Base-by-base conservation (phyloP, 164 flowering plant species). In the Malania oleifera region DNA sequence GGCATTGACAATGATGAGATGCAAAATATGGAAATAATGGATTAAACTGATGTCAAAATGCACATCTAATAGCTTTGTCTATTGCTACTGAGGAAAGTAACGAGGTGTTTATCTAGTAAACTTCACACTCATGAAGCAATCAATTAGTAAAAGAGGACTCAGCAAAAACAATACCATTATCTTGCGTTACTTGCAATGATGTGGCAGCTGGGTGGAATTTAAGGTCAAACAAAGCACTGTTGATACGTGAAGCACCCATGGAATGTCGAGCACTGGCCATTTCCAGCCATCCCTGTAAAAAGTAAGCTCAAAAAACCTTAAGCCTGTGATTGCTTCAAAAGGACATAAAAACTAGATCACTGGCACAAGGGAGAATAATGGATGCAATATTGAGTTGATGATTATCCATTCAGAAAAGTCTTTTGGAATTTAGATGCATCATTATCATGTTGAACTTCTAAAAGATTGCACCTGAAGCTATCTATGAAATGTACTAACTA, bases 201-300 rank as follows among this genome's bases (percentile, higher is more conserved):
- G 89, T 80, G 20, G 81, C 68, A 73, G 96, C 93, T 62, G 84
- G 41, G 43, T 85, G 96, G 43, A 55, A 24, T 55, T 83, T 84
- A 56, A 77, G 87, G 68, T 86, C 91, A 63, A 86, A 75, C 37
- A 83, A 70, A 34, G 76, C 73, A 68, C 80, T 65, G 54, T 55
- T 83, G 59, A 89, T 40, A 7, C 96, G 83, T 23, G 86, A 76
- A 18, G 76, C 38, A 38, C 96, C 96, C 96, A 86, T 86, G 1
- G 93, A 82, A 71, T 86, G 85, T 27, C 88, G 68, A 46, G 96
- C 93, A 76, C 89, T 77, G 0, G 93, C 95, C 48, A 89, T 57
- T 5, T 89, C 89, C 54, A 89, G 54, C 93, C 91, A 86, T 56
- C 96, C 93, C 96, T 89, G 72, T 1, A 59, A n/a, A n/a, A n/a